Evolutionary conservation across 2,329 filamentous ascomycete species (phyloP).

Genomic region (Clonostachys rosea): DNA sequence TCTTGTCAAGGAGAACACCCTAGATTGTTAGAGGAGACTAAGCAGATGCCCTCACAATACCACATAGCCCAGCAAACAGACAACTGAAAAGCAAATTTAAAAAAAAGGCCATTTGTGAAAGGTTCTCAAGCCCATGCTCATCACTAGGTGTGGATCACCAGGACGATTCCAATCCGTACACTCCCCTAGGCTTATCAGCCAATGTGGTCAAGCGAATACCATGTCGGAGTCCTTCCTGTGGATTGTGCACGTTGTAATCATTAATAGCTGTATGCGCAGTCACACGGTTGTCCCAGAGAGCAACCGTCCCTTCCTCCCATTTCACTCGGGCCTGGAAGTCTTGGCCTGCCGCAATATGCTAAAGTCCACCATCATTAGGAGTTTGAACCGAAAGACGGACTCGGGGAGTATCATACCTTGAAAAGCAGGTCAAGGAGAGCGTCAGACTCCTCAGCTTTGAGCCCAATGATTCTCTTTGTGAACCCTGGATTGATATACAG

Average conservation of each 20-base stretch:
- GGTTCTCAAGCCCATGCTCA: too few relatives aligned
- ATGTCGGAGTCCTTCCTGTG: conserved; percentile 41
- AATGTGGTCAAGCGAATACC: conserved; percentile 68
- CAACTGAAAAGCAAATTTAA: too few relatives aligned
- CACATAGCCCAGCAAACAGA: too few relatives aligned
- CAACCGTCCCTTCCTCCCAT: conserved; percentile 64
- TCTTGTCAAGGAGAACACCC: too few relatives aligned
- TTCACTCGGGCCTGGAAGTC: conserved; percentile 70
- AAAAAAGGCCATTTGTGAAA: too few relatives aligned
- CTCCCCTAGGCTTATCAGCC: conserved; percentile 56
- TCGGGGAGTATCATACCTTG: conserved; percentile 53
- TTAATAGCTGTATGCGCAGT: conserved; percentile 72
- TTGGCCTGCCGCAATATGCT: conserved; percentile 55
- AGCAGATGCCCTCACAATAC: too few relatives aligned
- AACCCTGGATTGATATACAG: conserved; percentile 69
- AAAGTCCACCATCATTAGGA: conserved; percentile 28
- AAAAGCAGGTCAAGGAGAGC: conserved; percentile 62
- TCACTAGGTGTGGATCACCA: too few relatives aligned
- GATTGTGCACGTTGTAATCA: conserved; percentile 65
- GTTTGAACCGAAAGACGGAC: conserved; percentile 30
- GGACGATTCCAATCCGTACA: background rate
- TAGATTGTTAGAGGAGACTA: too few relatives aligned
- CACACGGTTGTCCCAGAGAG: conserved; percentile 69
- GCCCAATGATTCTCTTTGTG: conserved; percentile 63
- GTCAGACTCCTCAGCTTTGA: conserved; percentile 67